Percentiles rank a stretch among this genome's conserved stretches.
phyloP scores from a whole-genome alignment of 441 rosid species.

The Syzygium malaccense region DNA sequence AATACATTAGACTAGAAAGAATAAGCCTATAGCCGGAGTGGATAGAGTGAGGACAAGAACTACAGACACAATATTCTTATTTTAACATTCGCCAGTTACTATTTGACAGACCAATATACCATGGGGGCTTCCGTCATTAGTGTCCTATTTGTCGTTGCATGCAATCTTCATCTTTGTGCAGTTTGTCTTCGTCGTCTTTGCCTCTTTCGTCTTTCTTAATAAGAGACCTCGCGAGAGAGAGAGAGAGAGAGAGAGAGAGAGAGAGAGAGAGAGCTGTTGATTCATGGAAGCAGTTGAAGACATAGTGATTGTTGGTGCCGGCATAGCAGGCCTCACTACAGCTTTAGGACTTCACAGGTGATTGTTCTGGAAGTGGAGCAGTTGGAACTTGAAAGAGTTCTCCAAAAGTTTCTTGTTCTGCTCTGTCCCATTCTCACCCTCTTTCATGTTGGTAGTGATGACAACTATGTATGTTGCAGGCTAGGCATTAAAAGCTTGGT shows the following conservation, averaged over 20 bases:
- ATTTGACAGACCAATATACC: background rate
- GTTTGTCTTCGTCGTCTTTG: background rate
- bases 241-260: background rate
- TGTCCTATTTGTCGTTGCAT: background rate
- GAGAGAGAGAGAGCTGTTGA: background rate
- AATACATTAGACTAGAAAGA: background rate
- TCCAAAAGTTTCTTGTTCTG: background rate
- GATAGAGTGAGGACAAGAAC: background rate
- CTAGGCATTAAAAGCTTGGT: background rate
- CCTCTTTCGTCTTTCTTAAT: background rate
- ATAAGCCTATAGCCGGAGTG: background rate
- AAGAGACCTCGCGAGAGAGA: background rate
- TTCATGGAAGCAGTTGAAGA: slow-evolving; percentile 25
- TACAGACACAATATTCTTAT: background rate
- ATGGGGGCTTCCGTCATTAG: background rate
- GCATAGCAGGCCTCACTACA: slow-evolving; percentile 67
- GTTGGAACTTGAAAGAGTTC: background rate
- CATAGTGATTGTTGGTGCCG: slow-evolving; percentile 64
- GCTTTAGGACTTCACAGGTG: slow-evolving; percentile 71
- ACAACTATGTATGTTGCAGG: background rate
- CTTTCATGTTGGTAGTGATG: too few species aligned
- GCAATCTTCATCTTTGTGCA: background rate
- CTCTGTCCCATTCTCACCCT: background rate
- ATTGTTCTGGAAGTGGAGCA: background rate
- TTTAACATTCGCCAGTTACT: background rate